These are phyloP conservation scores for Silene uniflora DNA, from an alignment of 148 eudicot genomes.

Conservation along the genomic window DNA sequence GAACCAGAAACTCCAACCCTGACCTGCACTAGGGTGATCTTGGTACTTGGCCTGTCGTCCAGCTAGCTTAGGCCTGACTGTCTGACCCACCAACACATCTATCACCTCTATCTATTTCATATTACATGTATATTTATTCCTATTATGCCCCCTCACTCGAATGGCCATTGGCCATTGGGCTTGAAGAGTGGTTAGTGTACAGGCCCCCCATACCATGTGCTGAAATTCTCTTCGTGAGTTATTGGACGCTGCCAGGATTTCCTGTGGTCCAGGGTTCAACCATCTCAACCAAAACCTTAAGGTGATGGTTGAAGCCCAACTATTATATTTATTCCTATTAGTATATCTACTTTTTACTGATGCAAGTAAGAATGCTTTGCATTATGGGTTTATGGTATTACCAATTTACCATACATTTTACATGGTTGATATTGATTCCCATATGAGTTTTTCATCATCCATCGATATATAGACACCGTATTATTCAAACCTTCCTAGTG, in stretches of 20 bases:
- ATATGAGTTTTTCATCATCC: not conserved
- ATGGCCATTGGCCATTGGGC: too few species aligned
- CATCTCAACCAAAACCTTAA: too few species aligned
- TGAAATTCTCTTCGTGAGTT: too few species aligned
- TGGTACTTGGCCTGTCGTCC: not conserved
- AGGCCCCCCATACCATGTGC: too few species aligned
- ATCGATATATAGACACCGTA: not conserved
- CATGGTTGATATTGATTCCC: conserved; percentile 7
- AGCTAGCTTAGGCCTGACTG: not conserved
- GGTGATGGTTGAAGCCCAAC: too few species aligned
- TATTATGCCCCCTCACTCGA: too few species aligned
- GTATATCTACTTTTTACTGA: not conserved
- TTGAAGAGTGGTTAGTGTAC: too few species aligned
- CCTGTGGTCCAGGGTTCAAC: too few species aligned
- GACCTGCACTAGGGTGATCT: not conserved
- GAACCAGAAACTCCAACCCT: not conserved
- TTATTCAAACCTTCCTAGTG: not conserved
- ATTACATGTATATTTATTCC: not conserved
- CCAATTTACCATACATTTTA: not conserved
- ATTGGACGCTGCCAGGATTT: too few species aligned
- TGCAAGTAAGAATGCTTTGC: not conserved
- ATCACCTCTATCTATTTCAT: not conserved
- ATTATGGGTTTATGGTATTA: too few species aligned
- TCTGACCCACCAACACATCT: too few species aligned
- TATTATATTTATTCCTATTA: too few species aligned